Percentiles rank a stretch among this genome's conserved stretches.
Conservation (phyloP, 2,329 filamentous ascomycete genomes). For the Botrytis porri region DNA sequence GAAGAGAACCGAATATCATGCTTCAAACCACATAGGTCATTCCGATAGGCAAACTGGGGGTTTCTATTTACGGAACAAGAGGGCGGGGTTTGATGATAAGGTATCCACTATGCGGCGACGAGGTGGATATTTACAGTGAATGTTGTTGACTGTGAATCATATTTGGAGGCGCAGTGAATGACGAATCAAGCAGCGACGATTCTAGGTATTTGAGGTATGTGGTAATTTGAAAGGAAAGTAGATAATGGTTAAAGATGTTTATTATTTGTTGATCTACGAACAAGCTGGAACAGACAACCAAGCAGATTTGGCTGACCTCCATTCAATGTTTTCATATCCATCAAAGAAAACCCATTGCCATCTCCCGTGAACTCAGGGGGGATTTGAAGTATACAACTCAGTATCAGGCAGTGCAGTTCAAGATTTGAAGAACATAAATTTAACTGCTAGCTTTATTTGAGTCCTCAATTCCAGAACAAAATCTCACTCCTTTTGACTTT, state of each 20-base stretch:
- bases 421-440: no score
- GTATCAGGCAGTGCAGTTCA: background rate
- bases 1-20: background rate
- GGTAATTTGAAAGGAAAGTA: background rate
- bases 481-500: background rate
- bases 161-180: background rate
- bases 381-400: background rate
- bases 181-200: background rate
- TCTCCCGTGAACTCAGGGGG: background rate
- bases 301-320: no score
- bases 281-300: background rate
- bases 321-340: background rate
- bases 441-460: background rate
- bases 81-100: background rate
- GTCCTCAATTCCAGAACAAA: background rate
- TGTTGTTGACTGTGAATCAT: background rate
- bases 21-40: background rate
- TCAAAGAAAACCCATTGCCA: background rate
- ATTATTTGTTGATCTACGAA: background rate
- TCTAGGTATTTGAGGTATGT: background rate
- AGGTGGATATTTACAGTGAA: background rate
- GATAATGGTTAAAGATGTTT: background rate
- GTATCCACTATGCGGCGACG: background rate
- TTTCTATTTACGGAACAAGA: background rate
- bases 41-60: background rate